Percentiles rank a stretch among this genome's conserved stretches.
Evolutionary conservation across 208 protist species (phyloP).

Genomic region (Trypanosoma caninum): DNA sequence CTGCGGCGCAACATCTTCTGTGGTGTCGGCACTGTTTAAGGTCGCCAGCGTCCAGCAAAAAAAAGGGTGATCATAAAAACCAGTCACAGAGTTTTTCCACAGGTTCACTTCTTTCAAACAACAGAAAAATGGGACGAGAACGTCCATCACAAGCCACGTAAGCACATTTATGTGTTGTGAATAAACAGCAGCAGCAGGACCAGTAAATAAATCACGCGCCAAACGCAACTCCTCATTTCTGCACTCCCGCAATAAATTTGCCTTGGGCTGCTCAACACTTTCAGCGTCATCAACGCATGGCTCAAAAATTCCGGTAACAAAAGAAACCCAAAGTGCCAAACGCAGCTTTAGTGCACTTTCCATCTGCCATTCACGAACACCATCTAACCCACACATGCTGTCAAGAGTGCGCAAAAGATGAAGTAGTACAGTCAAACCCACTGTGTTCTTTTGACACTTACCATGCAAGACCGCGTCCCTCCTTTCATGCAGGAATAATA

Average conservation of each 20-base stretch:
- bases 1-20: not conserved
- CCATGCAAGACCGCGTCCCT: not conserved
- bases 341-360: not conserved
- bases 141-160: not conserved
- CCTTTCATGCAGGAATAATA: not conserved
- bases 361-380: not conserved
- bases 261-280: not conserved
- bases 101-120: slow-evolving; percentile 1
- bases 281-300: not conserved
- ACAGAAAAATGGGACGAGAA: slow-evolving; percentile 1
- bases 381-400: not conserved
- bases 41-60: not conserved
- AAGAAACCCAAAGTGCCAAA: slow-evolving; percentile 9
- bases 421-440: slow-evolving; percentile 4
- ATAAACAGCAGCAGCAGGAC: not conserved
- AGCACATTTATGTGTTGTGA: not conserved
- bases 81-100: not conserved
- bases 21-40: not conserved
- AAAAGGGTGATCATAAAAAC: not conserved
- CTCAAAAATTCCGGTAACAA: slow-evolving; percentile 1
- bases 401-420: slow-evolving; percentile 2
- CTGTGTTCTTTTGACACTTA: not conserved
- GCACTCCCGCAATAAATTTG: not conserved
- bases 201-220: slow-evolving; percentile 1
- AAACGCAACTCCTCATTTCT: not conserved